These are phyloP conservation scores for Komagataella phaffii DNA, from an alignment of 805 yeast genomes.

Conservation along the genomic window DNA sequence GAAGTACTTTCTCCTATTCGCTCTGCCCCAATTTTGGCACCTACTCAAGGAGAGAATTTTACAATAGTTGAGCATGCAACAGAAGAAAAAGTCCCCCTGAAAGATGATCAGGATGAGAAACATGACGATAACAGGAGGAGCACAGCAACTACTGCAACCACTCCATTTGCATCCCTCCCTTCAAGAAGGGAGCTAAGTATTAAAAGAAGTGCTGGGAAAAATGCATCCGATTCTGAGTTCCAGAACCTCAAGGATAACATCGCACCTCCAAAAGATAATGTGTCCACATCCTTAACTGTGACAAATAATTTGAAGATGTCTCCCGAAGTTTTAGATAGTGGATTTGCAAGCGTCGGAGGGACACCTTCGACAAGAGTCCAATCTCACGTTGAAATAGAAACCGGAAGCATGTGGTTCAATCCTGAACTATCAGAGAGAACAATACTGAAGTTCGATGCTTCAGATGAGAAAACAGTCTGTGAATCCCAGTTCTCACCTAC, in stretches of 20 bases:
- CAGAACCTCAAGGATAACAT: not conserved
- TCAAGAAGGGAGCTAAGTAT: conserved; percentile 17
- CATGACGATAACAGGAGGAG: conserved; percentile 7
- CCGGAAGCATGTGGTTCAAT: not conserved
- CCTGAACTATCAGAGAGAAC: not conserved
- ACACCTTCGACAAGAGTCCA: not conserved
- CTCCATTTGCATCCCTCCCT: conserved; percentile 18
- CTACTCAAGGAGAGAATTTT: conserved; percentile 4
- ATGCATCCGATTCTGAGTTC: not conserved
- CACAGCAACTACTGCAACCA: conserved; percentile 5
- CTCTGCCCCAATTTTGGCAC: not conserved
- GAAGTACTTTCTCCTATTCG: conserved; percentile 1
- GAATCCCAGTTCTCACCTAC: not conserved
- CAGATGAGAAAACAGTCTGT: not conserved
- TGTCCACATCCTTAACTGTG: not conserved
- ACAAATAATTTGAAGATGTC: not conserved
- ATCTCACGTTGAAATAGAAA: not conserved
- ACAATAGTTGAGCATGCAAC: conserved; percentile 11
- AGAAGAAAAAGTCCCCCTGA: conserved; percentile 12
- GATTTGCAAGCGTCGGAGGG: not conserved
- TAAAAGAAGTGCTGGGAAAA: conserved; percentile 3
- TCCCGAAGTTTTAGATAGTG: not conserved
- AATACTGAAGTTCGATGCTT: not conserved
- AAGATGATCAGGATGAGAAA: conserved; percentile 4
- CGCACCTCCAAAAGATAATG: not conserved